These are phyloP conservation scores for Leucosporidium scottii DNA, from an alignment of 768 basidiomycete genomes.

Conservation along the genomic window DNA sequence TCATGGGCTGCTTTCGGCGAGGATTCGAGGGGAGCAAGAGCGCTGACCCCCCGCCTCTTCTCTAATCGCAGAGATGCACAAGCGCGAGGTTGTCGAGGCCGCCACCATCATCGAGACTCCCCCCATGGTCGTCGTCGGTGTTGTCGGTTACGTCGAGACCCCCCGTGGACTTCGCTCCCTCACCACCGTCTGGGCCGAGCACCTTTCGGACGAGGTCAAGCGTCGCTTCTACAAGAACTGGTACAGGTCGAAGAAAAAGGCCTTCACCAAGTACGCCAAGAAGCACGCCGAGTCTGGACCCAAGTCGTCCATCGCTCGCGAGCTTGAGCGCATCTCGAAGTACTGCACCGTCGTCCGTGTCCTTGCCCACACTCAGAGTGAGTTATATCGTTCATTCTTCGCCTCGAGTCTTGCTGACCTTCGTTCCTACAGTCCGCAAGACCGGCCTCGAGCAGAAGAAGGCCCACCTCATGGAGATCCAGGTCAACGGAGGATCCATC, in stretches of 20 bases:
- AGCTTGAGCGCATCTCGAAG: conserved; percentile 98
- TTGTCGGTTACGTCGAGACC: conserved; percentile 99
- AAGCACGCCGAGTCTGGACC: conserved; percentile 85
- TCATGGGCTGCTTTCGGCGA: conserved; percentile 34
- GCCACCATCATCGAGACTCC: conserved; percentile 94
- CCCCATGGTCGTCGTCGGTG: conserved; percentile 91
- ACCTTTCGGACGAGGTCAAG: conserved; percentile 95
- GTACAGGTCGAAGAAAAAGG: conserved; percentile 99
- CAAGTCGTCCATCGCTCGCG: conserved; percentile 83
- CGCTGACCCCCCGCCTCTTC: background rate
- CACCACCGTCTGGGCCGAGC: conserved; percentile 94
- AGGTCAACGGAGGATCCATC: conserved; percentile 88
- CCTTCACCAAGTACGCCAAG: conserved; percentile 99
- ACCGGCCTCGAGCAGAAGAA: conserved; percentile 98
- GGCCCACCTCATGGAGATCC: conserved; percentile 99
- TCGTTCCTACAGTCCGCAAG: conserved; percentile 53
- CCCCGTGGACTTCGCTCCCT: conserved; percentile 97
- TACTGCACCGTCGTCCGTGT: conserved; percentile 99
- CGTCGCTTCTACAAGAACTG: conserved; percentile 78
- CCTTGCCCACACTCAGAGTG: conserved; percentile 93
- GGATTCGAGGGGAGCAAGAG: too few relatives aligned
- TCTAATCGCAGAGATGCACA: conserved; percentile 90
- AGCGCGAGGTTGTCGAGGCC: conserved; percentile 97
- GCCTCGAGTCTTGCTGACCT: too few relatives aligned
- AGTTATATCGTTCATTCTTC: too few relatives aligned